Percentiles rank a stretch among this genome's conserved stretches.
phyloP scores from a whole-genome alignment of 805 yeast species.

The Lipomyces starkeyi region DNA sequence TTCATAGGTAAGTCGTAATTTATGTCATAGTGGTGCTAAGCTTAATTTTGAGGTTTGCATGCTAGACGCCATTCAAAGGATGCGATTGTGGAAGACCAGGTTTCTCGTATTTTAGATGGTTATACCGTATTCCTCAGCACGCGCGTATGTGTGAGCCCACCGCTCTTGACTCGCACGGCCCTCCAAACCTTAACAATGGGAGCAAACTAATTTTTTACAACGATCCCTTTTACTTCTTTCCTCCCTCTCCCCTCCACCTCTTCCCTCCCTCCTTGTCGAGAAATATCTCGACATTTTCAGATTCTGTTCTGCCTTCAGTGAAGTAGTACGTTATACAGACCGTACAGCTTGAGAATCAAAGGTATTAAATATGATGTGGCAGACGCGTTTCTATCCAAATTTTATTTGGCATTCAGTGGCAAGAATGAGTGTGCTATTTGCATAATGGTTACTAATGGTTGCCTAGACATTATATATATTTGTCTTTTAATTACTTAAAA shows the following conservation, averaged over 20 bases:
- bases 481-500: slow-evolving; percentile 14
- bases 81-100: too few relatives aligned
- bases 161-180: not conserved
- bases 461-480: not conserved
- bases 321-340: not conserved
- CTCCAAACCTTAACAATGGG: not conserved
- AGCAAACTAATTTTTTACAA: not conserved
- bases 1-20: too few relatives aligned
- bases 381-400: not conserved
- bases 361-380: not conserved
- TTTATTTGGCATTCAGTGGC: not conserved
- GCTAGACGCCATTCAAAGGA: too few relatives aligned
- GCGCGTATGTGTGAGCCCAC: not conserved
- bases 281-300: not conserved
- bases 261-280: not conserved
- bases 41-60: too few relatives aligned
- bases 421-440: not conserved
- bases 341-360: not conserved
- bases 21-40: too few relatives aligned
- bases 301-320: not conserved
- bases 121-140: not conserved
- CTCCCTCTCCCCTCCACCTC: not conserved
- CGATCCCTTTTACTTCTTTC: not conserved
- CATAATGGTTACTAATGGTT: not conserved
- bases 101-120: too few relatives aligned